phyloP scores from a whole-genome alignment of 352 stramenopile genomes.

The Phytophthora lateralis region DNA sequence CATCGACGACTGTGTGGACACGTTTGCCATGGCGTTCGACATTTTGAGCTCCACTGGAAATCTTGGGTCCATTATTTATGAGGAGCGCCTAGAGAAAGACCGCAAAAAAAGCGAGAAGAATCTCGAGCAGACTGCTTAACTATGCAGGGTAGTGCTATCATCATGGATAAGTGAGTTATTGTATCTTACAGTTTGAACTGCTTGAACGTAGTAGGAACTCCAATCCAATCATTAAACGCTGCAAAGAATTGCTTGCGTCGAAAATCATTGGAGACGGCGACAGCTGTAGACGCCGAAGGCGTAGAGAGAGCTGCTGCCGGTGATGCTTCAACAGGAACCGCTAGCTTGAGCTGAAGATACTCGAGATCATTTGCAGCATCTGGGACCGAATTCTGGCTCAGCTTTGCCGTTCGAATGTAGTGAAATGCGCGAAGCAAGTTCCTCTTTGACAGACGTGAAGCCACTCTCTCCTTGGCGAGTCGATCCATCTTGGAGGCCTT shows the following conservation, averaged over 20 bases:
- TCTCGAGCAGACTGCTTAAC: constrained; percentile 9
- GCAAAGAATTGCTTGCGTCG: constrained; percentile 35
- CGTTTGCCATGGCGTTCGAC: constrained; percentile 71
- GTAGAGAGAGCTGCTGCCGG: constrained; percentile 17
- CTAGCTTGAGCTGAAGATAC: constrained; percentile 48
- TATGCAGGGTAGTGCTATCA: background rate
- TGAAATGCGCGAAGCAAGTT: constrained; percentile 61
- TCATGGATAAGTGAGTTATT: constrained; percentile 13
- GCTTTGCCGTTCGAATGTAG: constrained; percentile 12
- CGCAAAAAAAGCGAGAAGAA: constrained; percentile 41
- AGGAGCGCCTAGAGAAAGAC: constrained; percentile 51
- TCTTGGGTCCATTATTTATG: constrained; percentile 68
- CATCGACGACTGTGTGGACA: constrained; percentile 66
- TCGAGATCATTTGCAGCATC: constrained; percentile 15
- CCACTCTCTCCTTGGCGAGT: constrained; percentile 49
- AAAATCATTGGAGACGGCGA: constrained; percentile 9
- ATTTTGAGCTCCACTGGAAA: constrained; percentile 53
- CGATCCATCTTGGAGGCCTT: constrained; percentile 60
- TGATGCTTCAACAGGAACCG: constrained; percentile 34
- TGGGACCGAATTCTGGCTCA: background rate
- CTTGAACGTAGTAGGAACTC: constrained; percentile 40
- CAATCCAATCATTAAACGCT: constrained; percentile 43
- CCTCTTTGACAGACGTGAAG: constrained; percentile 68
- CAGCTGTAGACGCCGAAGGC: constrained; percentile 22
- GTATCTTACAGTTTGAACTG: constrained; percentile 42